These are phyloP conservation scores for Vararia minispora DNA, from an alignment of 768 basidiomycete genomes.

Conservation along the genomic window DNA sequence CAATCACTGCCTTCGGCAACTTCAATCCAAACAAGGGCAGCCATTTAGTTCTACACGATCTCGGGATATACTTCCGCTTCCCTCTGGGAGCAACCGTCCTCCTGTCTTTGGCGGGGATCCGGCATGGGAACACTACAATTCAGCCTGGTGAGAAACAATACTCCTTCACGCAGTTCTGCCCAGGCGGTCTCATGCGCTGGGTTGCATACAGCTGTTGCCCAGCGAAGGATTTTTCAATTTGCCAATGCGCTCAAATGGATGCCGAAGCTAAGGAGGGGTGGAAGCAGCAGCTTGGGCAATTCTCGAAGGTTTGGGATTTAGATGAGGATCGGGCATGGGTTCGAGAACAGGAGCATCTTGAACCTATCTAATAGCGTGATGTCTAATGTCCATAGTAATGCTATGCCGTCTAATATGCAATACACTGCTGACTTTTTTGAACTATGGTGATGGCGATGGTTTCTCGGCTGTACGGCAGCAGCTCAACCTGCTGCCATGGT, in stretches of 20 bases:
- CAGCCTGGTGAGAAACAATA: constrained; percentile 1
- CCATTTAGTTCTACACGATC: constrained; percentile 12
- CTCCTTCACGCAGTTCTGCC: constrained; percentile 8
- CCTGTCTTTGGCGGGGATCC: constrained; percentile 11
- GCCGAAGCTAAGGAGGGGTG: not conserved
- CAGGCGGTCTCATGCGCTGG: constrained; percentile 9
- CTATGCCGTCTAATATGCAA: no score
- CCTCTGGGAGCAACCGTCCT: constrained; percentile 14
- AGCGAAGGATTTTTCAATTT: not conserved
- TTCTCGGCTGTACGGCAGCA: no score
- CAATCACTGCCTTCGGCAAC: constrained; percentile 9
- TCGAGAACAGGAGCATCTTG: no score
- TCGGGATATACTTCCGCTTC: constrained; percentile 13
- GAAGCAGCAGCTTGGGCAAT: not conserved
- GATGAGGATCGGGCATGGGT: not conserved
- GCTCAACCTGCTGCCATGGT: no score
- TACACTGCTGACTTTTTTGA: no score
- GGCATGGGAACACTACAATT: constrained; percentile 14
- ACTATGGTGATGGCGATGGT: no score
- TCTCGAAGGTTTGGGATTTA: not conserved
- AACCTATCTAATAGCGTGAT: no score
- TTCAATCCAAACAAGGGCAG: constrained; percentile 12
- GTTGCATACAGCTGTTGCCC: constrained; percentile 3
- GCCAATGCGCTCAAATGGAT: not conserved
- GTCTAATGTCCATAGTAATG: no score